Evolutionary conservation across 2,329 filamentous ascomycete genomes (phyloP), one percentile per base, ranked within the genome.

Genomic region (Alternaria sp.): DNA sequence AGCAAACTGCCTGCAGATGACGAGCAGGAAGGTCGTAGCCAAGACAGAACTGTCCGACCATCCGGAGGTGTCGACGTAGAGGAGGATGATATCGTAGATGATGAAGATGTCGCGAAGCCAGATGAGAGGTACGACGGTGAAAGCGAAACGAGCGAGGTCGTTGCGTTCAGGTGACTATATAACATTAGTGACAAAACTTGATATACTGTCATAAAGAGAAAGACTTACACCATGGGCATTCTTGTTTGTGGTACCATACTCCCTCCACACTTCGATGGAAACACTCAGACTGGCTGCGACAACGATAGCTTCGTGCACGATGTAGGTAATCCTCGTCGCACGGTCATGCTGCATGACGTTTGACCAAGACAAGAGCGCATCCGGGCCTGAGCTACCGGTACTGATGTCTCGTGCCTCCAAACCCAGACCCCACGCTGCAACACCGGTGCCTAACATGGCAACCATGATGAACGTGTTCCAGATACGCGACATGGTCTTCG

Each of bases 61-160:
- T 4, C 25, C 43, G 0, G 55, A 30, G 6, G 55, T 62, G 21
- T 59, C 23, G 7, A 54, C 28, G 13, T 59, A 59, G 8, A 62
- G 55, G 0, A 62, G 55, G 5, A 59, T 40, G 21, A 62, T 50
- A 15, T 62, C 60, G 7, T 62, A 62, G 19, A 62, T 54, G n/a
- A 62, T 59, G 28, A 62, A 62, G 21, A 45, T 59, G 4, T 62
- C 60, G 44, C 60, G 49, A 4, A 62, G 55, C 55, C 60, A 62
- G 9, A 62, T 62, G 13, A 62, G 55, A 2, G 60, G 60, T 10
- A 62, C 60, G 0, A 59, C 55, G 23, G 28, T 28, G 30, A 62
- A 55, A 9, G 55, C 50, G 15, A 62, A 62, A 28, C 60, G 54
- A 10, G 26, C 30, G 17, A 62, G 60, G 10, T 59, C 47, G 11